phyloP scores from a whole-genome alignment of 306 rosid genomes.

The Alnus glutinosa region DNA sequence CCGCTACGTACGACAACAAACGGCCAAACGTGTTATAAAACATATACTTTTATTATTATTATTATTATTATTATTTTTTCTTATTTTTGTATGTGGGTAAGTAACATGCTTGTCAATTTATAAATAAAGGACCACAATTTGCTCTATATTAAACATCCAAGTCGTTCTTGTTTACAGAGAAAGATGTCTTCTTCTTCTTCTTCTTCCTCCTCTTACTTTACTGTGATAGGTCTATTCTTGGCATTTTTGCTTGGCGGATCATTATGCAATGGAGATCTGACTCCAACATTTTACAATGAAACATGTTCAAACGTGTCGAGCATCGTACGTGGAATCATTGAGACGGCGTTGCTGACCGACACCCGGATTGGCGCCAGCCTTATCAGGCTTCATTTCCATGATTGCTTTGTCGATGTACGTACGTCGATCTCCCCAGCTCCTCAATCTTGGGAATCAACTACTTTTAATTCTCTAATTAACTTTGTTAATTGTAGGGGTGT shows the following conservation, averaged over 20 bases:
- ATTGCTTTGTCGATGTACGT: slow-evolving; percentile 55
- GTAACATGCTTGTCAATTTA: not conserved
- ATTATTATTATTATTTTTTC: too few relatives aligned
- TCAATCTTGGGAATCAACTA: too few relatives aligned
- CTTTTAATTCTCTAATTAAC: not conserved
- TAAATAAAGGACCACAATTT: not conserved
- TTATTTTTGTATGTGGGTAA: too few relatives aligned
- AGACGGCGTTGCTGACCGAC: slow-evolving; percentile 22
- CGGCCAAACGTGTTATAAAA: too few relatives aligned
- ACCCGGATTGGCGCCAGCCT: slow-evolving; percentile 48
- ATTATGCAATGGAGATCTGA: slow-evolving; percentile 20
- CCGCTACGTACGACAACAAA: too few relatives aligned
- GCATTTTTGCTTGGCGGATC: slow-evolving; percentile 33
- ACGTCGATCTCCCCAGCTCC: too few relatives aligned
- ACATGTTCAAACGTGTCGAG: slow-evolving; percentile 27
- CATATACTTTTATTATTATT: too few relatives aligned
- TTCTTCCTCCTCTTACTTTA: too few relatives aligned
- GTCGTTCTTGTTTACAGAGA: not conserved
- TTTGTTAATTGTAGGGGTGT: slow-evolving; percentile 46
- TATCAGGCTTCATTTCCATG: slow-evolving; percentile 58
- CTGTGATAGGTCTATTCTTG: slow-evolving; percentile 7
- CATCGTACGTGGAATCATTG: slow-evolving; percentile 21
- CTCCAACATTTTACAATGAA: slow-evolving; percentile 21
- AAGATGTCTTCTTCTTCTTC: not conserved
- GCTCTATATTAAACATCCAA: not conserved